These are phyloP conservation scores for Aspergillus ruber DNA, from an alignment of 2,329 filamentous ascomycete species.

Conservation along the genomic window DNA sequence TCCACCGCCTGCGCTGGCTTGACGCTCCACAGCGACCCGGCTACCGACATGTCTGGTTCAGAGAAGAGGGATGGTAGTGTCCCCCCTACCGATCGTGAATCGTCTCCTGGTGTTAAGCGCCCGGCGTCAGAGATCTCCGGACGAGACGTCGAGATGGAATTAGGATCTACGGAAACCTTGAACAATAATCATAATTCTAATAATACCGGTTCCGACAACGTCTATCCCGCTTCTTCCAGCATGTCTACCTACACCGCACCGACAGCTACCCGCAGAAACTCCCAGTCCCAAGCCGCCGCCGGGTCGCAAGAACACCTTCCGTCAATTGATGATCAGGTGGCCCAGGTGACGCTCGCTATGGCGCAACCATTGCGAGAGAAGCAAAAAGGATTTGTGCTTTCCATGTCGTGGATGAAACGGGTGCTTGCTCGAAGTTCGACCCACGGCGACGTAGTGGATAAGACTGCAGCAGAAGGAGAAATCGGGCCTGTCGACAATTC, in stretches of 20 bases:
- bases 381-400: slow-evolving; percentile 72
- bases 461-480: slow-evolving; percentile 54
- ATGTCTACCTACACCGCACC: slow-evolving; percentile 30
- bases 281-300: slow-evolving; percentile 15
- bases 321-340: slow-evolving; percentile 64
- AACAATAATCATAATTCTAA: slow-evolving; percentile 39
- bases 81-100: slow-evolving; percentile 18
- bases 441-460: slow-evolving; percentile 50
- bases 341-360: slow-evolving; percentile 58
- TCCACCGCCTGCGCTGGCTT: slow-evolving; percentile 49
- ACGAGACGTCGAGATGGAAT: slow-evolving; percentile 19
- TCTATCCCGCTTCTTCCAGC: slow-evolving; percentile 34
- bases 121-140: slow-evolving; percentile 25
- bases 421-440: slow-evolving; percentile 61
- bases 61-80: slow-evolving; percentile 21
- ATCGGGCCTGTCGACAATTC: slow-evolving; percentile 83
- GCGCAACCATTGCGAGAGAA: slow-evolving; percentile 57
- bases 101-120: slow-evolving; percentile 32
- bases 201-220: slow-evolving; percentile 26
- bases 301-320: slow-evolving; percentile 26
- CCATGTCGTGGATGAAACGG: slow-evolving; percentile 68
- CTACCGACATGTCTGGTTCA: slow-evolving; percentile 38
- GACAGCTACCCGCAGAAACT: slow-evolving; percentile 21
- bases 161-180: slow-evolving; percentile 10
- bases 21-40: slow-evolving; percentile 41